Percentiles rank a stretch among this genome's conserved stretches.
Evolutionary conservation across 2,329 filamentous ascomycete genomes (phyloP).

Genomic region (Verticillium zaregamsianum): DNA sequence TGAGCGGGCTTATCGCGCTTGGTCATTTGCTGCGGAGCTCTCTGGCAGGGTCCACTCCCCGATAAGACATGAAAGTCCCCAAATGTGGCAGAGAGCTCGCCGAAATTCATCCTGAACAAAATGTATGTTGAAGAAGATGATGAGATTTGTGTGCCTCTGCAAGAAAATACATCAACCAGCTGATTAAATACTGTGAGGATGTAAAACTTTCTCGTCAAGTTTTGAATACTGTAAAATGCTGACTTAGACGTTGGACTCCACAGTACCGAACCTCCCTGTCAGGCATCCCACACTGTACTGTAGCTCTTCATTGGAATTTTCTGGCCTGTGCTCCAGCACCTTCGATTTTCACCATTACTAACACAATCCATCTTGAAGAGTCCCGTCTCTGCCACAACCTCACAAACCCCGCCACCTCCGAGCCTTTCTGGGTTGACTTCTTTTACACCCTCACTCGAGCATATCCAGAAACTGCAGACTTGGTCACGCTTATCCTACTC

Average conservation of each 20-base stretch:
- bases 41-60: not conserved
- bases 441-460: not conserved
- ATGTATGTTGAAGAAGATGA: too few relatives aligned
- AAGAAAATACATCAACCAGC: too few relatives aligned
- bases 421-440: not conserved
- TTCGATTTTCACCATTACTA: not conserved
- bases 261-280: not conserved
- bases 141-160: too few relatives aligned
- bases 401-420: not conserved
- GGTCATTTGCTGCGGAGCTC: not conserved
- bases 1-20: not conserved
- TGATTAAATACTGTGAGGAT: too few relatives aligned
- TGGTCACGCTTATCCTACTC: not conserved
- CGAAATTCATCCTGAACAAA: too few relatives aligned
- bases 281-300: not conserved
- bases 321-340: not conserved
- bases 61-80: not conserved
- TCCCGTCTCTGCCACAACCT: not conserved
- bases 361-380: not conserved
- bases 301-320: not conserved
- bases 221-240: too few relatives aligned
- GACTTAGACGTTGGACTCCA: not conserved
- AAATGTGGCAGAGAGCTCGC: not conserved
- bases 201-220: too few relatives aligned
- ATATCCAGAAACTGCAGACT: not conserved